Conservation (phyloP, 805 yeast genomes). For the Komagataella pseudopastoris region DNA sequence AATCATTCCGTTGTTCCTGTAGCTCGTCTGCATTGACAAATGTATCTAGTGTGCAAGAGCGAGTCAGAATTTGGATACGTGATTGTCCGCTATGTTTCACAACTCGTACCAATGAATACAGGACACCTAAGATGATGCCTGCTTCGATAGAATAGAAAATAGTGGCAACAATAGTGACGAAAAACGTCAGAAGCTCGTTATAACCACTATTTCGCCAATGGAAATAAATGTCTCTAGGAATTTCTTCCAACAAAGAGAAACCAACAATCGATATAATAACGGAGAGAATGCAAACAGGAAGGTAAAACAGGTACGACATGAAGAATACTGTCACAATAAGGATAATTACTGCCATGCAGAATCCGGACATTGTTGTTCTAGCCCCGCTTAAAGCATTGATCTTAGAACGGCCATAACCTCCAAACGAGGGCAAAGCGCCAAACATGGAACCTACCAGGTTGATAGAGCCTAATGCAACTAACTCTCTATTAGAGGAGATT, state of each 20-base stretch:
- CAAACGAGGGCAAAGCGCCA: conserved; percentile 81
- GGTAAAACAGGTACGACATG: conserved; percentile 48
- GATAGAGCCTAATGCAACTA: conserved; percentile 76
- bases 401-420: conserved; percentile 91
- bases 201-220: conserved; percentile 65
- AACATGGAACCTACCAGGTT: conserved; percentile 47
- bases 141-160: conserved; percentile 70
- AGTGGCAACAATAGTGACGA: conserved; percentile 50
- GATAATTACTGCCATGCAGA: conserved; percentile 67
- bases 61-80: conserved; percentile 70
- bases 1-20: background rate
- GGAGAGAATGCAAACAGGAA: conserved; percentile 71
- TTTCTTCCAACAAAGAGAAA: conserved; percentile 63
- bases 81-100: conserved; percentile 71
- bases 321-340: conserved; percentile 48
- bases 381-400: conserved; percentile 85
- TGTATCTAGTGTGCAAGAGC: conserved; percentile 44
- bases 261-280: conserved; percentile 77
- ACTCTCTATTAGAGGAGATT: conserved; percentile 77
- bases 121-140: conserved; percentile 82
- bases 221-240: conserved; percentile 65
- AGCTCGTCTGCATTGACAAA: conserved; percentile 58
- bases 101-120: conserved; percentile 67
- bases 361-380: conserved; percentile 72
- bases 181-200: conserved; percentile 59